These are phyloP conservation scores for Brettanomyces anomalus DNA, from an alignment of 805 yeast genomes.

Conservation along the genomic window DNA sequence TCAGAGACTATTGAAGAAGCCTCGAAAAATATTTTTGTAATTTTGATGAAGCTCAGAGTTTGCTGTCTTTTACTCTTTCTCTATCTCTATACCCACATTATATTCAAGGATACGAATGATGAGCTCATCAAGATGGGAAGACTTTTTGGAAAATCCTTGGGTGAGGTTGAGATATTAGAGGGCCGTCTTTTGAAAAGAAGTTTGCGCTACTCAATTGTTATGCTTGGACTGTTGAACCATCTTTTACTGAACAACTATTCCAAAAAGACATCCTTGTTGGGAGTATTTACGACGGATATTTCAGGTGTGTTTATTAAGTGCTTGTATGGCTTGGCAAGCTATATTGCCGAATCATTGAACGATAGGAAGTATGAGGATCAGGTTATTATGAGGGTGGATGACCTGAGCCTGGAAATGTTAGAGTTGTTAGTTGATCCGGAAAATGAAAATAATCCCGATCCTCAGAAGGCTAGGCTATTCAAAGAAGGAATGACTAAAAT, in stretches of 20 bases:
- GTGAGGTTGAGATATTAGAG: slow-evolving; percentile 9
- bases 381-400: background rate
- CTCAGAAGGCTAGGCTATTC: slow-evolving; percentile 1
- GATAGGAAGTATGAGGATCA: slow-evolving; percentile 2
- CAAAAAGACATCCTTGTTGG: slow-evolving; percentile 8
- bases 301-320: slow-evolving; percentile 14
- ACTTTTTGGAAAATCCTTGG: slow-evolving; percentile 3
- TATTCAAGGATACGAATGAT: slow-evolving; percentile 3
- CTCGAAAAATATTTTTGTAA: background rate
- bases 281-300: slow-evolving; percentile 15
- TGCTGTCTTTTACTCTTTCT: slow-evolving; percentile 14
- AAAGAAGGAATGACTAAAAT: slow-evolving; percentile 5
- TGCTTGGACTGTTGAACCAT: slow-evolving; percentile 13
- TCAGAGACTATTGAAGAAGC: slow-evolving; percentile 1
- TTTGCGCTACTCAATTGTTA: slow-evolving; percentile 10
- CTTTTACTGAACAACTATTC: slow-evolving; percentile 7
- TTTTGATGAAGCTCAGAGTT: slow-evolving; percentile 11
- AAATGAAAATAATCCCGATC: slow-evolving; percentile 2
- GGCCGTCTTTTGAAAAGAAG: slow-evolving; percentile 11
- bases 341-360: slow-evolving; percentile 8
- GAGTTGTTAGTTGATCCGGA: slow-evolving; percentile 6
- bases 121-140: background rate
- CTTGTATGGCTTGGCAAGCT: slow-evolving; percentile 9
- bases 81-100: slow-evolving; percentile 11
- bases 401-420: background rate